Conservation (phyloP, 495 filamentous ascomycete species). For the Penicillium subrubescens region DNA sequence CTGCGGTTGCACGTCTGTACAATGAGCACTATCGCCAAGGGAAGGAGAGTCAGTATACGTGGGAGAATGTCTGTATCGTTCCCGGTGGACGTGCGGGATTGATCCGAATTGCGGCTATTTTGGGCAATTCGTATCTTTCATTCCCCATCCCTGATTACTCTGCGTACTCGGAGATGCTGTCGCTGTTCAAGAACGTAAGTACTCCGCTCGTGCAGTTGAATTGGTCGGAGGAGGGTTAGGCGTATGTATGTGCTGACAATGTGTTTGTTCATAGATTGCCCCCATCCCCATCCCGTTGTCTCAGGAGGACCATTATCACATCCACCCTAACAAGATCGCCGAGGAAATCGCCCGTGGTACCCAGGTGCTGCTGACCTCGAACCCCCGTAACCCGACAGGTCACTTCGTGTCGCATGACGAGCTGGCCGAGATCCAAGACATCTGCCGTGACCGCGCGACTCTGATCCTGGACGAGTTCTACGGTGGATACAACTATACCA, state of each 20-base stretch:
- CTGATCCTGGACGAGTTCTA: conserved; percentile 98
- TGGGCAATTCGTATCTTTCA: conserved; percentile 88
- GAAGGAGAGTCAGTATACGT: conserved; percentile 90
- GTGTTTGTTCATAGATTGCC: conserved; percentile 63
- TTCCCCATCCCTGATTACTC: conserved; percentile 82
- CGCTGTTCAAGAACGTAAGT: conserved; percentile 80
- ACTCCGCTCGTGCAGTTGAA: not conserved
- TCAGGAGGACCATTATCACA: conserved; percentile 83
- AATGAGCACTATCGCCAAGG: conserved; percentile 89
- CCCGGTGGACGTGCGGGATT: conserved; percentile 90
- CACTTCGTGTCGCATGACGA: conserved; percentile 78
- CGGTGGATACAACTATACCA: conserved; percentile 92
- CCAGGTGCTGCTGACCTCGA: conserved; percentile 90
- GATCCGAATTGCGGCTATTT: conserved; percentile 90
- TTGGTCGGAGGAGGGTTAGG: too few species aligned
- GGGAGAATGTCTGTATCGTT: conserved; percentile 98
- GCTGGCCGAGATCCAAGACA: conserved; percentile 84
- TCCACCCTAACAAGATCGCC: conserved; percentile 88
- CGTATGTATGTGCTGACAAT: conserved; percentile 4
- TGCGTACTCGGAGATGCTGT: conserved; percentile 96
- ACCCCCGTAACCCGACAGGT: conserved; percentile 95
- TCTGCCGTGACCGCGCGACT: conserved; percentile 86
- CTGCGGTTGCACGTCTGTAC: conserved; percentile 90
- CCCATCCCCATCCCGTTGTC: conserved; percentile 85
- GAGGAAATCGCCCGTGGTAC: conserved; percentile 87